Base-by-base conservation (phyloP, 2,329 filamentous ascomycete genomes). In the Scolecobasidium constrictum region DNA sequence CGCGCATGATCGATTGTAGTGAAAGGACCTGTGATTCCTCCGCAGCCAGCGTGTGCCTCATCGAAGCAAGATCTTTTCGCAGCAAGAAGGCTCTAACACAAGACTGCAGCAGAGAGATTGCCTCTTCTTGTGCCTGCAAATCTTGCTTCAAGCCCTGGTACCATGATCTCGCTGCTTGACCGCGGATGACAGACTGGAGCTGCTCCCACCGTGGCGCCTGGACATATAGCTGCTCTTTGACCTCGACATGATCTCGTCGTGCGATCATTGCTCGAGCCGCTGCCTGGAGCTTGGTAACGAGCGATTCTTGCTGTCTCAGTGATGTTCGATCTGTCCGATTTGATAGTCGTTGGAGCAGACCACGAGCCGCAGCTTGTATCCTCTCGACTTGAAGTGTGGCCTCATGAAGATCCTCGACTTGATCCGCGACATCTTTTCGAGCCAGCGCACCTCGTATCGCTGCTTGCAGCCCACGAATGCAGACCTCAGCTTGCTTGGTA, bases 251-350 rank as follows among this genome's bases (percentile, higher is more conserved):
- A 26, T 75, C 68, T 46, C 64, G 63, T 59, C 78, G 73, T 46
- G 67, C 72, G 55, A 78, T 63, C 63, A 74, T 65, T 42, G 78
- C 83, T 60, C 82, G 73, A 26, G 75, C 70, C 46, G 74, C 73
- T 52, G 81, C 77, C 64, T 88, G 83, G 46, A 87, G 60, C 42
- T 67, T 62, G 40, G 67, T 67, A 47, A 68, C 55, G n/a, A 57
- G 47, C 19, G 58, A 54, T 43, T 67, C 64, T 16, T 63, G 52
- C 35, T 58, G 56, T 23, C 59, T 56, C 33, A 65, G 52, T 35
- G 44, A 53, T 34, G 59, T 55, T 43, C 56, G 57, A 31, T 64
- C 54, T 12, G 56, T 44, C 21, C 56, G 56, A 37, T 61, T 38
- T 15, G 56, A 51, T 45, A 60, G 52, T 43, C 68, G 60, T 26